Percentiles rank a stretch among this genome's conserved stretches.
phyloP scores from a whole-genome alignment of 1,139 yeast species.

The Candida sp. region DNA sequence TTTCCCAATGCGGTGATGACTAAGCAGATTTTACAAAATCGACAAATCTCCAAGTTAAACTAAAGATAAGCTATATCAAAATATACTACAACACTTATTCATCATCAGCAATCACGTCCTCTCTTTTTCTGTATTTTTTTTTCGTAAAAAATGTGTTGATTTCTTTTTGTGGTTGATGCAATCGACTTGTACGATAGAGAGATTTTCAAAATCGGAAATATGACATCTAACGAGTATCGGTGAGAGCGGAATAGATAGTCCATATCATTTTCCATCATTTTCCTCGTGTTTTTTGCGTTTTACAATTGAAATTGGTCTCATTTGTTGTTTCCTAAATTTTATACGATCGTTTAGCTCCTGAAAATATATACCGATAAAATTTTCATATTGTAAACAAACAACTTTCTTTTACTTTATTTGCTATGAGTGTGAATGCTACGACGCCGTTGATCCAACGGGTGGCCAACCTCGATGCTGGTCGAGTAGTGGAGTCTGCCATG shows the following conservation, averaged over 20 bases:
- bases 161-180: too few species aligned
- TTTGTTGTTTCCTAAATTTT: not conserved
- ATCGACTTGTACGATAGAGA: too few species aligned
- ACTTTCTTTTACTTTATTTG: not conserved
- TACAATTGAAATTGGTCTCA: not conserved
- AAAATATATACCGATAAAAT: not conserved
- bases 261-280: not conserved
- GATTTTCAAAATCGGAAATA: too few species aligned
- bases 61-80: too few species aligned
- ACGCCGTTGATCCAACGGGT: conserved; percentile 10
- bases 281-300: not conserved
- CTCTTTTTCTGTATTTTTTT: too few species aligned
- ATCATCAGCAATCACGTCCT: too few species aligned
- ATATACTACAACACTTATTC: too few species aligned
- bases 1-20: not conserved
- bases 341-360: not conserved
- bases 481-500: conserved; percentile 4
- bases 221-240: not conserved
- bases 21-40: not conserved
- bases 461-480: not conserved
- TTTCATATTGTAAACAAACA: not conserved
- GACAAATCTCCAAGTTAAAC: too few species aligned
- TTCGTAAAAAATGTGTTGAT: too few species aligned
- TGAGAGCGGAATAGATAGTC: not conserved
- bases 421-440: conserved; percentile 13